Evolutionary conservation across 2,329 filamentous ascomycete species (phyloP), one percentile per base, ranked within the genome.

Genomic region (Aspergillus sp.): DNA sequence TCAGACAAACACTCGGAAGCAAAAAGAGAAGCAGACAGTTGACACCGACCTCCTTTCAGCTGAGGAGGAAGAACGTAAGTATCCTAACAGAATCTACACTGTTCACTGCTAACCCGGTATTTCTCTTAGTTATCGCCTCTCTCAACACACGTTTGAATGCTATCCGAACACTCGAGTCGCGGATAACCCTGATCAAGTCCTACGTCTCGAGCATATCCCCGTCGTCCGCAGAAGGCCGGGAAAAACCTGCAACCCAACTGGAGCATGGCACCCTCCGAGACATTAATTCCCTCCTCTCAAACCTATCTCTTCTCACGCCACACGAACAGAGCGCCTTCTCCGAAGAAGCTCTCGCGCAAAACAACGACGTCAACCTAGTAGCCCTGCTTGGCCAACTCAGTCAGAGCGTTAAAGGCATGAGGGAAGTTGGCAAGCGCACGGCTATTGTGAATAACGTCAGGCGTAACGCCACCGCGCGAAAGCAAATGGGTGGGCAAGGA

Each of bases 91-190:
- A 22, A 13, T 15, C 22, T n/a, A 5, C 11, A 18, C 22, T 6
- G 3, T 15, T 8, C n/a, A n/a, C 6, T 20, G 55, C 47, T 55
- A 42, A 59, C 17, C 26, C 9, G 26, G 26, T 64, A 63, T 62
- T 3, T 62, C 30, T 41, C 57, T 47, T 45, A 62, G 51, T 65
- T 36, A 81, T 89, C 53, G 81, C 85, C 22, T 84, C 80, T 15
- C 85, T 99, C 20, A 95, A 88, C 26, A 89, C 92, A 59, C 96
- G 96, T 68, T 85, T 89, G 61, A 98, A 97, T 74, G 93, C 95
- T 24, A 89, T 97, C 69, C 93, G 92, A 76, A 97, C 96, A 87
- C 85, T 99, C 26, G 88, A 93, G 68, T 85, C 87, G 6, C 86
- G 90, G 49, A 85, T 95, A 64, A 82, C 84, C 44, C 82, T 93